Percentiles rank a stretch among this genome's conserved stretches.
These are phyloP conservation scores for Stephanocyclus meneghinianus DNA, from an alignment of 352 stramenopile genomes.

Conservation along the genomic window DNA sequence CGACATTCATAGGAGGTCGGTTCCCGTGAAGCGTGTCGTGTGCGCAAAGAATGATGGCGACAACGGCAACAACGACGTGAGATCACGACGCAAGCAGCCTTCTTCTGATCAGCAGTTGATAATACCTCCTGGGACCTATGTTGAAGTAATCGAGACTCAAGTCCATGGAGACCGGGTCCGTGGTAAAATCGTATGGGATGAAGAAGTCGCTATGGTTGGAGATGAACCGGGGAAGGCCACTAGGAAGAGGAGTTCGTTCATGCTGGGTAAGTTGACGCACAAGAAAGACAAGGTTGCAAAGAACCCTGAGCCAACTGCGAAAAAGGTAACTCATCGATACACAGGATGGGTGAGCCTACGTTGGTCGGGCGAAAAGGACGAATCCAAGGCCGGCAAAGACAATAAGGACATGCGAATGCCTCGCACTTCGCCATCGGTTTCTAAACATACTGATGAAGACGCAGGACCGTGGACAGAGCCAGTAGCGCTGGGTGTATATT, in stretches of 20 bases:
- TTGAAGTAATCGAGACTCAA: conserved; percentile 39
- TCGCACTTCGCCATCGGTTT: neutral
- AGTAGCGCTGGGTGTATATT: conserved; percentile 36
- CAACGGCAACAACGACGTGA: neutral
- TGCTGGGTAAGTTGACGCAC: neutral
- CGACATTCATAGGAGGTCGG: conserved; percentile 17
- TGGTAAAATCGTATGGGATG: conserved; percentile 26
- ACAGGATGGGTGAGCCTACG: conserved; percentile 11
- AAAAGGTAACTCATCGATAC: conserved; percentile 10
- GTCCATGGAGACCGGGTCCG: conserved; percentile 26
- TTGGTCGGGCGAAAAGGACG: neutral
- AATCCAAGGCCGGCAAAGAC: neutral
- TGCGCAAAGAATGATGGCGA: neutral
- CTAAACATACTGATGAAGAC: neutral
- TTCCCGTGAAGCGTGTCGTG: conserved; percentile 10
- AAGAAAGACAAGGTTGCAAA: conserved; percentile 3
- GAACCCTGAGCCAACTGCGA: neutral
- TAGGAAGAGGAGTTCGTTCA: conserved; percentile 4
- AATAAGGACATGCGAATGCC: neutral
- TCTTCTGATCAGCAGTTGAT: conserved; percentile 10
- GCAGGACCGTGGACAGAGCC: conserved; percentile 17
- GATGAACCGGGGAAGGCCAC: conserved; percentile 1
- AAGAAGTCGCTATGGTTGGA: conserved; percentile 1
- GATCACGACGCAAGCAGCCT: neutral
- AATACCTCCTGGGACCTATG: conserved; percentile 16